Percentiles rank a stretch among this genome's conserved stretches.
These are phyloP conservation scores for Penicillium olsonii DNA, from an alignment of 2,329 filamentous ascomycete genomes.

Conservation along the genomic window DNA sequence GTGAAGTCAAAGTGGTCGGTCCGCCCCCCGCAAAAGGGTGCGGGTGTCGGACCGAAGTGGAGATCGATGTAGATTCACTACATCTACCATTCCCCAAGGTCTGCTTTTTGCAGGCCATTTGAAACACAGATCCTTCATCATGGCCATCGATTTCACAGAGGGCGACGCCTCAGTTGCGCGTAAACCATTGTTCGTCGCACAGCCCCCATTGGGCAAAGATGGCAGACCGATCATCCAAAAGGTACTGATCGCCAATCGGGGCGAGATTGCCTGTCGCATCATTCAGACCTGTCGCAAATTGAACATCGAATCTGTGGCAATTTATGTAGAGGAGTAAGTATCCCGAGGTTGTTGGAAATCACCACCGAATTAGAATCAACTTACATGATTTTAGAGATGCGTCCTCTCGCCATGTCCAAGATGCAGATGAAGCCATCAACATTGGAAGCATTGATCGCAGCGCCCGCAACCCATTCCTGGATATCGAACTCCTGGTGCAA, in stretches of 20 bases:
- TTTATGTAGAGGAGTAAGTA: constrained; percentile 24
- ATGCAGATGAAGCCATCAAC: constrained; percentile 36
- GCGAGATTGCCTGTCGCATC: constrained; percentile 33
- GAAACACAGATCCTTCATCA: background rate
- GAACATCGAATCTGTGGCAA: constrained; percentile 21
- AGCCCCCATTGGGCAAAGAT: constrained; percentile 13
- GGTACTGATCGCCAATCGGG: constrained; percentile 30
- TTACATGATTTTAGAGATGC: constrained; percentile 24
- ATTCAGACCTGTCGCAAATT: constrained; percentile 27
- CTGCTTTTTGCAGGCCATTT: background rate
- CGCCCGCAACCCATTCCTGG: constrained; percentile 16
- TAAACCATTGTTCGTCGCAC: constrained; percentile 19
- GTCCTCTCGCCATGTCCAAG: constrained; percentile 29
- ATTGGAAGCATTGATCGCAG: constrained; percentile 24
- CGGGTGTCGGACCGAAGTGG: constrained; percentile 5
- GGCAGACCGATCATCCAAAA: constrained; percentile 23
- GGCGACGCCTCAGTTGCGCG: constrained; percentile 11
- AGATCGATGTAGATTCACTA: background rate
- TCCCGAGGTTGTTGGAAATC: background rate
- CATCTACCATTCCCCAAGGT: background rate
- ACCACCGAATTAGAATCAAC: background rate
- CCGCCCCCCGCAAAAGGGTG: background rate
- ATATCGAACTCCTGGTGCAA: constrained; percentile 17
- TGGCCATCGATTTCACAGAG: background rate
- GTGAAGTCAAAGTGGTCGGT: too few species aligned